Evolutionary conservation across 2,329 filamentous ascomycete genomes (phyloP).

Genomic region (Botrytis cinerea): DNA sequence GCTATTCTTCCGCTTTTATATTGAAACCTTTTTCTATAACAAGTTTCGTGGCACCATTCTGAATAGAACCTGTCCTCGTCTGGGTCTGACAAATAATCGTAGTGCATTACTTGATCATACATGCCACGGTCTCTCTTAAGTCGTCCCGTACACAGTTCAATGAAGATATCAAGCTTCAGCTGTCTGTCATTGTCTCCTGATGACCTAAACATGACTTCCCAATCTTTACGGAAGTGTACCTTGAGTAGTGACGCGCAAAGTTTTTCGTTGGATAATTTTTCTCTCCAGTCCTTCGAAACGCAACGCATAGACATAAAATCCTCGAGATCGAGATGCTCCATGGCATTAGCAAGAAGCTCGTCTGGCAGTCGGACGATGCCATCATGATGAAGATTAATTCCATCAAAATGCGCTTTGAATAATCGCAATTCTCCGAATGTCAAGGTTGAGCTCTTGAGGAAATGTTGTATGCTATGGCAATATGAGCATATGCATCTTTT

Average conservation of each 20-base stretch:
- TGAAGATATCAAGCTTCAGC: background rate
- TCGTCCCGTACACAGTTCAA: background rate
- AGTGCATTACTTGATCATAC: background rate
- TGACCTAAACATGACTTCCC: background rate
- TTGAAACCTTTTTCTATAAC: background rate
- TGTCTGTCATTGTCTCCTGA: background rate
- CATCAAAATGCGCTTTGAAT: conserved; percentile 13
- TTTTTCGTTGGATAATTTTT: conserved; percentile 28
- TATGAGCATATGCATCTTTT: background rate
- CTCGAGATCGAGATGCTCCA: conserved; percentile 32
- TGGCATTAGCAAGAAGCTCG: conserved; percentile 32
- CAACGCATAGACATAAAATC: conserved; percentile 32
- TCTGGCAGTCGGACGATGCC: conserved; percentile 27
- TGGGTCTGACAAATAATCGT: background rate
- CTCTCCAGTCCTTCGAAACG: conserved; percentile 35
- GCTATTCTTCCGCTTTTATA: conserved; percentile 18
- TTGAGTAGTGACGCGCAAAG: conserved; percentile 29
- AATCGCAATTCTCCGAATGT: conserved; percentile 11
- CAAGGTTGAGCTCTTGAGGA: conserved; percentile 9
- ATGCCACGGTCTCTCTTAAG: conserved; percentile 7
- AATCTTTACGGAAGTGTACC: conserved; percentile 28
- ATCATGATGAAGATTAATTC: conserved; percentile 21
- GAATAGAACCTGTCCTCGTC: background rate
- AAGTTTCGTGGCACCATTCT: background rate
- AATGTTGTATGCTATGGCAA: background rate